Evolutionary conservation across 495 filamentous ascomycete species (phyloP), one percentile per base, ranked within the genome.

Genomic region (Aspergillus diversus): DNA sequence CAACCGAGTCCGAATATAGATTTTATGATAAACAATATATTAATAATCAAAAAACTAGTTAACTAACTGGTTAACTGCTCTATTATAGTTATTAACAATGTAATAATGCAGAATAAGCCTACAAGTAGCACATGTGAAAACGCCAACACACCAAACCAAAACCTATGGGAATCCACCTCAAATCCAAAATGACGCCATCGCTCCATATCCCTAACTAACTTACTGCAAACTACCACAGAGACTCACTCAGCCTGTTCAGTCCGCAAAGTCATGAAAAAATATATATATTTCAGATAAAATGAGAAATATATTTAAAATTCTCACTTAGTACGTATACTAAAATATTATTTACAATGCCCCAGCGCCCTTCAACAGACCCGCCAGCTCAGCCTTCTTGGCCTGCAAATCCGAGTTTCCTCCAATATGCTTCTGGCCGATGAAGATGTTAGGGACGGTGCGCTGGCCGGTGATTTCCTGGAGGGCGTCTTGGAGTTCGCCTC

Each of bases 341-440:
- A 43, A 6, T 5, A 43, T 13, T 13, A 43, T 43, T 15, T 43
- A 43, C 39, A 50, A 31, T 65, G 90, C 90, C 65, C 86, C 85
- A 68, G 89, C 91, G 33, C 78, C 80, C 78, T 85, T 84, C 73
- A 94, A 74, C 72, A 93, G 69, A 8, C 60, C 52, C 1, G 80
- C 77, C 42, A 94, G 68, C 57, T 90, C 68, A 0, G 31, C 47
- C 78, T 86, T 88, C 74, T 75, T 83, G 2, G 75, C 82, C 80
- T 97, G 92, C 60, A 99, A 76, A 70, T 98, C 96, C 6, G 92
- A 97, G 85, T 98, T 97, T 54, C 95, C 95, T 43, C 95, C 94
- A 73, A 99, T 95, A 77, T 97, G 95, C 76, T 92, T 75, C 82
- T 93, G 75, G 66, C 77, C 76, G 80, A 99, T 97, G 82, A 89